Percentiles rank a stretch among this genome's conserved stretches.
phyloP scores from a whole-genome alignment of 1,284 basidiomycete species.

The Ceratobasidium sp. region DNA sequence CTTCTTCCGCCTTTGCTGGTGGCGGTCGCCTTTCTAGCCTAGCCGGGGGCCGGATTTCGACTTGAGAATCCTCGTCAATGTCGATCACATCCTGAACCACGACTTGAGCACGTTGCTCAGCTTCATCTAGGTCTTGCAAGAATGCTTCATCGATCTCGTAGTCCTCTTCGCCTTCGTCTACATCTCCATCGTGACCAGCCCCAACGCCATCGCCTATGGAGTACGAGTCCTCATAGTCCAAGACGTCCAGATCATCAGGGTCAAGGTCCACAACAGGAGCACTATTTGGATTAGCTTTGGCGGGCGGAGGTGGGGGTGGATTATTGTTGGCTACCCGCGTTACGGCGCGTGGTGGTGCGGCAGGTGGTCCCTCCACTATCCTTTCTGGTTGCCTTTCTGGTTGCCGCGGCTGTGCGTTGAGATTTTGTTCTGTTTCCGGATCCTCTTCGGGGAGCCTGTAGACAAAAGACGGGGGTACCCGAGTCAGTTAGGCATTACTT shows the following conservation, averaged over 20 bases:
- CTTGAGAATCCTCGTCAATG: slow-evolving; percentile 64
- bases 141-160: slow-evolving; percentile 52
- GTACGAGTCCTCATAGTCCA: slow-evolving; percentile 30
- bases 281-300: slow-evolving; percentile 1
- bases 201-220: slow-evolving; percentile 28
- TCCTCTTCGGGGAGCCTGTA: slow-evolving; percentile 31
- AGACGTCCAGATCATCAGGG: slow-evolving; percentile 25
- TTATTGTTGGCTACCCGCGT: slow-evolving; percentile 22
- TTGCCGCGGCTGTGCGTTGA: background rate
- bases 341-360: slow-evolving; percentile 28
- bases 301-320: slow-evolving; percentile 2
- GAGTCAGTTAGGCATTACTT: background rate
- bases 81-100: slow-evolving; percentile 59
- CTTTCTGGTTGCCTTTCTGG: background rate
- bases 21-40: slow-evolving; percentile 49
- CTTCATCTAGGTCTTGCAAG: slow-evolving; percentile 50
- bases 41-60: slow-evolving; percentile 61
- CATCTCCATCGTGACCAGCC: background rate
- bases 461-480: background rate
- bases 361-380: background rate
- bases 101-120: slow-evolving; percentile 51
- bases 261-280: slow-evolving; percentile 44
- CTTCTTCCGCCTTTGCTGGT: slow-evolving; percentile 47
- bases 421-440: slow-evolving; percentile 15
- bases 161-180: slow-evolving; percentile 46